A percentile compares a stretch with the other conserved stretches of the same genome.
These are phyloP conservation scores for Fusarium guadeloupense DNA, from an alignment of 2,329 filamentous ascomycete species.

Conservation along the genomic window DNA sequence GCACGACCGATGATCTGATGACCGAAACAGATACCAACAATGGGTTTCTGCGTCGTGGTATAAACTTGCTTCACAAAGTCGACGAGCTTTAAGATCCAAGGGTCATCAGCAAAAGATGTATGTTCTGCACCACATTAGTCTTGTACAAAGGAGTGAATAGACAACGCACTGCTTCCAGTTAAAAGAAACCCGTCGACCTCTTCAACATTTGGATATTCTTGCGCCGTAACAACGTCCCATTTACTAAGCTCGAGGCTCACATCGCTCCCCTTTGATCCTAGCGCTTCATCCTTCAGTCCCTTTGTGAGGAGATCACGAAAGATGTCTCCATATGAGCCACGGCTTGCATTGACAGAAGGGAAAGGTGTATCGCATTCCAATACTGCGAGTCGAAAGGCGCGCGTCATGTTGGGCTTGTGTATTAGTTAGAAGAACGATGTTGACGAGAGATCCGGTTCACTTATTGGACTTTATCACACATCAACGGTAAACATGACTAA, in stretches of 20 bases:
- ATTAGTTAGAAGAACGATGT: background rate
- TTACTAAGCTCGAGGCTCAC: conserved; percentile 41
- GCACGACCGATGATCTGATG: conserved; percentile 57
- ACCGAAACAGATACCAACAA: conserved; percentile 58
- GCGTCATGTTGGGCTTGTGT: conserved; percentile 28
- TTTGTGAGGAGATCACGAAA: conserved; percentile 43
- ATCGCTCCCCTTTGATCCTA: conserved; percentile 27
- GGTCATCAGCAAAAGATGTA: conserved; percentile 51
- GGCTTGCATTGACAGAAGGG: conserved; percentile 37
- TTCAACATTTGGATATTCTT: conserved; percentile 41
- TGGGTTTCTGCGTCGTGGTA: conserved; percentile 42
- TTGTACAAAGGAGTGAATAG: rapidly evolving
- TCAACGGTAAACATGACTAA: conserved; percentile 8
- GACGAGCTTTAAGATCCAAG: conserved; percentile 54
- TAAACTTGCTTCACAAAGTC: conserved; percentile 47
- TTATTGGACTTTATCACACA: conserved; percentile 5
- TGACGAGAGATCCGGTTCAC: background rate
- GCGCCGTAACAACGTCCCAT: conserved; percentile 46
- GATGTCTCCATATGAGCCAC: conserved; percentile 46
- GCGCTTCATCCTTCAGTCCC: conserved; percentile 34
- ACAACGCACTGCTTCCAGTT: conserved; percentile 47
- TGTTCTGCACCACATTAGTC: conserved; percentile 34
- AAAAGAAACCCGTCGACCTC: conserved; percentile 46
- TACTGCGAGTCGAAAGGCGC: conserved; percentile 41
- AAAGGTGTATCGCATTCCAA: conserved; percentile 49